phyloP scores from a whole-genome alignment of 345 rosid species.

The Crucihimalaya himalaica region DNA sequence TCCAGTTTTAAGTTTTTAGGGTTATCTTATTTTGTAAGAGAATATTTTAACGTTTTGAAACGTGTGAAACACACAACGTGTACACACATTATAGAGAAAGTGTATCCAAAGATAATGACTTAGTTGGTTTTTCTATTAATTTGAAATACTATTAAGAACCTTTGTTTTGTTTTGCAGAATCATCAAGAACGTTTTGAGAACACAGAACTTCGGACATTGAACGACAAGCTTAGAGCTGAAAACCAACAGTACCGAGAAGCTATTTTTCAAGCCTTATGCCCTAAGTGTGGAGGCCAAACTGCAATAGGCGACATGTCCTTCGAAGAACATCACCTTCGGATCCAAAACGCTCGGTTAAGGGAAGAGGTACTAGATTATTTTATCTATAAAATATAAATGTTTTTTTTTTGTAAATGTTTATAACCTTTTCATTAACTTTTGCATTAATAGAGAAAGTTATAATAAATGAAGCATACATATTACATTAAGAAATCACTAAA shows the following conservation, averaged over 20 bases:
- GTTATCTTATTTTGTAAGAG: not conserved
- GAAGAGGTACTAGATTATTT: constrained; percentile 62
- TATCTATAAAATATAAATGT: not conserved
- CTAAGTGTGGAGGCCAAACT: constrained; percentile 70
- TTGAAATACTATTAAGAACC: not conserved
- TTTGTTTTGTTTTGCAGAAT: constrained; percentile 45
- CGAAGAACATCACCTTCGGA: constrained; percentile 81
- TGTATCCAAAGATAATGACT: not conserved
- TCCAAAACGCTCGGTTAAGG: constrained; percentile 65
- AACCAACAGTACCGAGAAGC: not conserved
- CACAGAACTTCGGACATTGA: constrained; percentile 44
- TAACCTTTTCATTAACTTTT: constrained; percentile 4
- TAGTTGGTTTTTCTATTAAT: not conserved
- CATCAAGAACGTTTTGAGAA: constrained; percentile 82
- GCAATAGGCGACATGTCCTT: constrained; percentile 77
- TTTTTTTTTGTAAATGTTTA: not conserved
- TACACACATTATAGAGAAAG: not conserved
- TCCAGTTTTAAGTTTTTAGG: not conserved
- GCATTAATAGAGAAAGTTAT: too few species aligned
- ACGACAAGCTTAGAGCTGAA: not conserved
- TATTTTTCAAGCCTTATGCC: too few species aligned
- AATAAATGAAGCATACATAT: not conserved
- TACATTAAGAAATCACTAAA: not conserved
- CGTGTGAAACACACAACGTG: not conserved
- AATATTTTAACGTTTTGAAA: not conserved